Evolutionary conservation across 495 filamentous ascomycete species (phyloP), one percentile per base, ranked within the genome.

Genomic region (Daldinia childiae): DNA sequence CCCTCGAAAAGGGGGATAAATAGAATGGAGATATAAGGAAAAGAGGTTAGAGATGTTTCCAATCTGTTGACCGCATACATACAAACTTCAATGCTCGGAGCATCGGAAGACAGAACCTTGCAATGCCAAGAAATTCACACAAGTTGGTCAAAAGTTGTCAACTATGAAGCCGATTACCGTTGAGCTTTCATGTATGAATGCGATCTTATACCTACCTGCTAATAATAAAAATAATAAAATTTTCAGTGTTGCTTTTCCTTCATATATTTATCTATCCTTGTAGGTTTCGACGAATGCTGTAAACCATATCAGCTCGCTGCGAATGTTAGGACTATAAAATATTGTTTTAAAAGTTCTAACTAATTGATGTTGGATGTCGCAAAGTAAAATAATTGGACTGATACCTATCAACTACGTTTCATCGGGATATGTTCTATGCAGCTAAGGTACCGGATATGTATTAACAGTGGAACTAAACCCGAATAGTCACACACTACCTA

Each of bases 381-480:
- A 48, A 48, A 48, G 8, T 48, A 3, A 30, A 36, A 17, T n/a
- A 38, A 19, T 45, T 55, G 21, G 32, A 62, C 39, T 50, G 26
- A 61, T 26, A 26, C 24, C 0, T 56, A 38, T 15, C 4, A 17
- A 17, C 17, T 56, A 52, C 26, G 41, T 60, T 61, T 55, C 54
- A 34, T 60, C 55, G 56, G 60, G 55, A 71, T 66, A 57, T 57
- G 56, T 30, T 30, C 36, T 30, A 38, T 59, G 43, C 43, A 48
- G 43, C 43, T 54, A 30, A 52, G 11, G 26, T 52, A 21, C 24
- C 26, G 15, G 17, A n/a, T 56, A 56, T 24, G 29, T 48, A 48
- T 43, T 30, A 19, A 39, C 60, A 41, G 38, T 48, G 62, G 58
- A 62, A 12, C 63, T 61, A 71, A 71, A 3, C 58, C 63, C 43